These are phyloP conservation scores for Backusella tarrabulga DNA, from an alignment of 192 early-diverging fungal genomes.

Conservation along the genomic window DNA sequence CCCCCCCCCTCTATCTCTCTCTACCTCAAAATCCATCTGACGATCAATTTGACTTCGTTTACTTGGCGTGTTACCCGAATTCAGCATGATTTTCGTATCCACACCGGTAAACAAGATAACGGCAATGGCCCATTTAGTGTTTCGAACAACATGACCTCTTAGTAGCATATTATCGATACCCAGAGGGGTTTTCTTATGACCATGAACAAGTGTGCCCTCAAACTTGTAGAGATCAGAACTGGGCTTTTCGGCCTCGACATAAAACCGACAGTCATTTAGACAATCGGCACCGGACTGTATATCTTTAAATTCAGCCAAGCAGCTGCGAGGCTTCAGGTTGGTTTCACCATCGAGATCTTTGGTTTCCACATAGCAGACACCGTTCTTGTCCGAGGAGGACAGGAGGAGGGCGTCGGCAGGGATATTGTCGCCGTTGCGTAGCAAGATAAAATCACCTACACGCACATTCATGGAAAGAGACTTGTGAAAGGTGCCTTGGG, in stretches of 20 bases:
- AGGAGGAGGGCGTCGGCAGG: conserved; percentile 86
- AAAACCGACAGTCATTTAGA: conserved; percentile 49
- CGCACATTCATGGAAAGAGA: conserved; percentile 50
- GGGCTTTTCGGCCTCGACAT: conserved; percentile 76
- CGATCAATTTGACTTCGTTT: conserved; percentile 72
- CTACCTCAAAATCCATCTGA: conserved; percentile 74
- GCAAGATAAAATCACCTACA: conserved; percentile 86
- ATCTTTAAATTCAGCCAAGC: conserved; percentile 62
- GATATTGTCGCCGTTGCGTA: conserved; percentile 78
- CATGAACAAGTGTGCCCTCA: conserved; percentile 61
- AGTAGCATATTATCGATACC: conserved; percentile 82
- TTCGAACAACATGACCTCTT: conserved; percentile 85
- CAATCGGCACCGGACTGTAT: conserved; percentile 78
- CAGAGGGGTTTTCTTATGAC: conserved; percentile 55
- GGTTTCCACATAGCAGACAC: conserved; percentile 87
- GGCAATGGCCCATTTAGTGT: conserved; percentile 90
- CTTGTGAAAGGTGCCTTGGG: not conserved
- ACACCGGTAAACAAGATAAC: conserved; percentile 81
- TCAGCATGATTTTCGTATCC: conserved; percentile 91
- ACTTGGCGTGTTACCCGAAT: conserved; percentile 85
- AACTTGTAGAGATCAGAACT: conserved; percentile 76
- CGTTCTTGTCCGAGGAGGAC: conserved; percentile 74
- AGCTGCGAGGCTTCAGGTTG: conserved; percentile 85
- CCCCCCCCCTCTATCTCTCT: not conserved
- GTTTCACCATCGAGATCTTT: conserved; percentile 98